Percentiles rank a stretch among this genome's conserved stretches.
phyloP scores from a whole-genome alignment of 2,329 filamentous ascomycete species.

The Fusarium miscanthi region DNA sequence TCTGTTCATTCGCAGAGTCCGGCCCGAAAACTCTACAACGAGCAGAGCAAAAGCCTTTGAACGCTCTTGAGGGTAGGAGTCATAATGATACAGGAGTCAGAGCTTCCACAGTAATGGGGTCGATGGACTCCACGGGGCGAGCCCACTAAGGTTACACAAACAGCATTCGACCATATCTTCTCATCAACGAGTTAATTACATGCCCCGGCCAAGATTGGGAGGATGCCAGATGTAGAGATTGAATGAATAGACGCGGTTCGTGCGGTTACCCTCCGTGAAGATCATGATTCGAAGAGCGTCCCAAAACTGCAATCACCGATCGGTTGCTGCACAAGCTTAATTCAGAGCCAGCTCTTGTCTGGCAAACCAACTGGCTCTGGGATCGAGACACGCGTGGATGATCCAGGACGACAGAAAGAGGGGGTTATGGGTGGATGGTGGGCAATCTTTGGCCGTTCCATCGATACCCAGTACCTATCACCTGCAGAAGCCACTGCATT shows the following conservation, averaged over 20 bases:
- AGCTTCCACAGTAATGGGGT: constrained; percentile 40
- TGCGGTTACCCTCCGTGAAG: constrained; percentile 7
- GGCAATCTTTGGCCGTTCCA: constrained; percentile 22
- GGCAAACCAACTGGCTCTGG: neutral
- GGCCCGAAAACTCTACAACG: constrained; percentile 67
- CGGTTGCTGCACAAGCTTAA: constrained; percentile 14
- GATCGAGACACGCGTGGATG: constrained; percentile 18
- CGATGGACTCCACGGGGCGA: neutral
- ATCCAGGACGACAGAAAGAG: constrained; percentile 2
- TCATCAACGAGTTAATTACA: neutral
- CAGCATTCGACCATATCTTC: neutral
- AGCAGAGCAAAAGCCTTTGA: constrained; percentile 64
- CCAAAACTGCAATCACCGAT: constrained; percentile 37
- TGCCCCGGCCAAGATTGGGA: neutral
- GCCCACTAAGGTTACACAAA: neutral
- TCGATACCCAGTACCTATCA: constrained; percentile 21
- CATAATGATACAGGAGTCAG: constrained; percentile 60
- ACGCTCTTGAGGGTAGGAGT: constrained; percentile 61
- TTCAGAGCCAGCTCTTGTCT: constrained; percentile 1
- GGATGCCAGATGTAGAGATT: neutral
- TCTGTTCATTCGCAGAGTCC: constrained; percentile 65
- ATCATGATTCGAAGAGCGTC: constrained; percentile 3
- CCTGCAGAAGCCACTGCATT: constrained; percentile 42
- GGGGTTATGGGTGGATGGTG: neutral
- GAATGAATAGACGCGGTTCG: constrained; percentile 3